Base-by-base conservation (phyloP, 2,329 filamentous ascomycete species). In the Aspergillus carbonarius region DNA sequence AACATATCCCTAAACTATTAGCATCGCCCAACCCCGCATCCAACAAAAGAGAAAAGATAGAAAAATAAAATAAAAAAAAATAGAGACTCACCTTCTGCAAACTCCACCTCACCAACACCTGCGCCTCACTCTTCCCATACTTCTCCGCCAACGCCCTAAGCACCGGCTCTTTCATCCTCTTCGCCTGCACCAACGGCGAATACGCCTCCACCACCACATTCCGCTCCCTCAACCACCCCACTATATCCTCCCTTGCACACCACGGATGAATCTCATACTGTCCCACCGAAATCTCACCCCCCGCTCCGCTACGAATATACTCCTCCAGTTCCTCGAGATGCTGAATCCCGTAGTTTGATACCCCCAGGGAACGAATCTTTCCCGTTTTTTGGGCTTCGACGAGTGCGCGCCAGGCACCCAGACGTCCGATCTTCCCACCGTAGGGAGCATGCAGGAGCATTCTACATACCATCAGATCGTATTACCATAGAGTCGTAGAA, bases 231-330 rank as follows among this genome's bases (percentile, higher is more conserved):
- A 89, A 90, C 92, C 92, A 97, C 48, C 84, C 79, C 8, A 88
- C 86, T 60, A 97, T 91, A 69, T 96, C 92, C 20, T 82, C 78
- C n/a, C 92, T 82, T 8, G 87, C 82, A 42, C 92, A 85, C 92
- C 92, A 97, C 0, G 93, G 93, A 75, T 97, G 93, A 10, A 97
- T 78, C 76, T 97, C 93, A 76, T 89, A 92, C 76, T 96, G 93
- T 40, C 91, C 92, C 37, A 96, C 89, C 60, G 88, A 89, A 68
- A 96, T 83, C 40, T 91, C 79, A 23, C 91, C 91, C 4, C 83
- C 84, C 46, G 64, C 70, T 9, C 71, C 70, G 60, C 72, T 69
- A 23, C 51, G 35, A 58, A 74, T 78, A 58, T 78, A 77, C 51
- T 67, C 70, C 55, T 78, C 74, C 39, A 77, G 60, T 58, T 78